Evolutionary conservation across 352 stramenopile genomes (phyloP), one percentile per base, ranked within the genome.

Genomic region (Blastocystis sp.): DNA sequence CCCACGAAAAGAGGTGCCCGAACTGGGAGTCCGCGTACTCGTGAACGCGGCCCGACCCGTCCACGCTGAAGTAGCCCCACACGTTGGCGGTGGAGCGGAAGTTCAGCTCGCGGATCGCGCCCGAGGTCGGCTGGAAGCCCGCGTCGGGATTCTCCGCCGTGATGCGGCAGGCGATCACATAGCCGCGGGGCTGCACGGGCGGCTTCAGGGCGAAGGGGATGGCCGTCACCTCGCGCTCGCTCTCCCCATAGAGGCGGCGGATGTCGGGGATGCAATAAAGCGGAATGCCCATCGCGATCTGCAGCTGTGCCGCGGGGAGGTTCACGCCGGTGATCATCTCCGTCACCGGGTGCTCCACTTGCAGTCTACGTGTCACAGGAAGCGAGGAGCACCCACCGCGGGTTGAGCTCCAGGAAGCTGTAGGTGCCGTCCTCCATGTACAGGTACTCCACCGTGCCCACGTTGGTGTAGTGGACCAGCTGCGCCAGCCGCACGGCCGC

Each of bases 11-110:
- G 87, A 99, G 92, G 92, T 99, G 97, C 40, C 97, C 97, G 92
- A 99, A 99, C 91, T 99, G 88, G 54, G 96, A 99, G 91, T 99
- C 97, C 10, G 97, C 97, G 92, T 98, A 99, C 93, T 99, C 97
- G 92, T 99, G 97, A 65, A 99, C 97, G 80, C 97, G 94, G 11
- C 97, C 97, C 38, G 94, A 98, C 90, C 94, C 98, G 91, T 99
- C 96, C 89, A 99, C 98, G 61, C 93, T 97, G 90, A 99, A 99
- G 92, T 99, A 99, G 24, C 97, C 97, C 97, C 97, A 99, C 34
- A 99, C 97, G 90, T 99, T 97, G 6, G 96, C 96, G 78, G 95
- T 98, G 45, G 93, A 98, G 62, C 97, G 93, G 91, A 99, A 99
- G 91, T 99, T 99, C 74, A 99, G 92, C 92, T 99, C 97, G 91